Percentiles rank a stretch among this genome's conserved stretches.
Conservation (phyloP, 2,329 filamentous ascomycete species). For the Thyridium curvatum region DNA sequence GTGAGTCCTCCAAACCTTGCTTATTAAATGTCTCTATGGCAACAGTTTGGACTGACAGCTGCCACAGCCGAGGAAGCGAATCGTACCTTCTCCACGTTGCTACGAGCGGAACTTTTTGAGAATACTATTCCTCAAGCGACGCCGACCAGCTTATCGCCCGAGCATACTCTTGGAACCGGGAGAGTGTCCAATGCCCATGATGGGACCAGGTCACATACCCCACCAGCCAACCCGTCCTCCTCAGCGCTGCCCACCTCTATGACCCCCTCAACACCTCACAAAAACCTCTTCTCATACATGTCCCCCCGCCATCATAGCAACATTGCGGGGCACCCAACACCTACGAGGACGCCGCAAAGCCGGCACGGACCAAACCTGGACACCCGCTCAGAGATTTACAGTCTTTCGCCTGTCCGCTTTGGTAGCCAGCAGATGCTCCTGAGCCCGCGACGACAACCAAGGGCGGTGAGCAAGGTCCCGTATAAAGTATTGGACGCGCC, state of each 20-base stretch:
- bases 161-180: slow-evolving; percentile 43
- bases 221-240: slow-evolving; percentile 59
- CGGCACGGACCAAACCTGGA: slow-evolving; percentile 85
- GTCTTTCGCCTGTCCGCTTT: slow-evolving; percentile 85
- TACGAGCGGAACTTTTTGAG: slow-evolving; percentile 91
- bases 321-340: slow-evolving; percentile 76
- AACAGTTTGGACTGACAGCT: too few relatives aligned
- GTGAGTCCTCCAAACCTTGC: slow-evolving; percentile 54
- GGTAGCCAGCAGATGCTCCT: slow-evolving; percentile 91
- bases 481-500: slow-evolving; percentile 97
- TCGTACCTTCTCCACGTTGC: slow-evolving; percentile 78
- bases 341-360: slow-evolving; percentile 82
- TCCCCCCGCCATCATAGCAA: slow-evolving; percentile 65
- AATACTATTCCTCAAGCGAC: slow-evolving; percentile 78
- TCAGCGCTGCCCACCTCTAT: slow-evolving; percentile 64
- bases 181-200: slow-evolving; percentile 53
- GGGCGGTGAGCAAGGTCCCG: slow-evolving; percentile 90
- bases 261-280: slow-evolving; percentile 92
- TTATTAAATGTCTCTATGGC: too few relatives aligned
- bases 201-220: slow-evolving; percentile 71
- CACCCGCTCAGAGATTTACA: slow-evolving; percentile 88
- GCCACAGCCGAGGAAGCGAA: slow-evolving; percentile 81
- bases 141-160: slow-evolving; percentile 55
- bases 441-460: slow-evolving; percentile 79
- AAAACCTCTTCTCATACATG: slow-evolving; percentile 92